Evolutionary conservation across 805 yeast genomes (phyloP).

Genomic region (Schwanniomyces sp.): DNA sequence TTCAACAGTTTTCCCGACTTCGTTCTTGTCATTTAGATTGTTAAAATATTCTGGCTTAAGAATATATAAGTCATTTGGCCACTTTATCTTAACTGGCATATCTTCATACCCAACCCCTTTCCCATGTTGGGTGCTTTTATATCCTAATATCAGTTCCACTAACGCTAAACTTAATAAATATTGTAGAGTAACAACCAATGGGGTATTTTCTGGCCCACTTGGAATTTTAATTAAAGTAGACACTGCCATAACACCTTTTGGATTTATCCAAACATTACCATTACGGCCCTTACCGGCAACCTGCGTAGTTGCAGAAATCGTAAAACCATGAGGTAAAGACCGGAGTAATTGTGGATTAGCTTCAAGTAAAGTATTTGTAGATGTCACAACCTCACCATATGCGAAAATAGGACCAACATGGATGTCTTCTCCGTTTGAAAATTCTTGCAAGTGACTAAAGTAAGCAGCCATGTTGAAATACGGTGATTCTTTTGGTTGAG

Average conservation of each 20-base stretch:
- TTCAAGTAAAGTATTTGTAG: conserved; percentile 80
- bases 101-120: conserved; percentile 59
- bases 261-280: conserved; percentile 93
- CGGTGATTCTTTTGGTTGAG: conserved; percentile 61
- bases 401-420: conserved; percentile 62
- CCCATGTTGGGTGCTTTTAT: conserved; percentile 43
- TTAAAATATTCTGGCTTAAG: conserved; percentile 59
- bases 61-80: conserved; percentile 96
- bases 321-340: conserved; percentile 67
- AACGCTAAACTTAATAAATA: conserved; percentile 82
- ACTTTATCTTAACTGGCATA: conserved; percentile 79
- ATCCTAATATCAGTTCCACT: conserved; percentile 69
- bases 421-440: conserved; percentile 12
- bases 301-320: conserved; percentile 76
- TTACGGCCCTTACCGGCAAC: conserved; percentile 93
- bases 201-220: conserved; percentile 33
- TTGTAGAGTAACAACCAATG: conserved; percentile 79
- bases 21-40: conserved; percentile 26
- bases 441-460: conserved; percentile 41
- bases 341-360: conserved; percentile 60
- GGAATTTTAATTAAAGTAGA: conserved; percentile 70
- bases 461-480: conserved; percentile 66
- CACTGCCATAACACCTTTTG: conserved; percentile 85
- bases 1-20: conserved; percentile 36
- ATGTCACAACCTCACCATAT: conserved; percentile 88